Percentiles rank a stretch among this genome's conserved stretches.
phyloP scores from a whole-genome alignment of 495 filamentous ascomycete genomes.

The Diplogelasinospora grovesii region DNA sequence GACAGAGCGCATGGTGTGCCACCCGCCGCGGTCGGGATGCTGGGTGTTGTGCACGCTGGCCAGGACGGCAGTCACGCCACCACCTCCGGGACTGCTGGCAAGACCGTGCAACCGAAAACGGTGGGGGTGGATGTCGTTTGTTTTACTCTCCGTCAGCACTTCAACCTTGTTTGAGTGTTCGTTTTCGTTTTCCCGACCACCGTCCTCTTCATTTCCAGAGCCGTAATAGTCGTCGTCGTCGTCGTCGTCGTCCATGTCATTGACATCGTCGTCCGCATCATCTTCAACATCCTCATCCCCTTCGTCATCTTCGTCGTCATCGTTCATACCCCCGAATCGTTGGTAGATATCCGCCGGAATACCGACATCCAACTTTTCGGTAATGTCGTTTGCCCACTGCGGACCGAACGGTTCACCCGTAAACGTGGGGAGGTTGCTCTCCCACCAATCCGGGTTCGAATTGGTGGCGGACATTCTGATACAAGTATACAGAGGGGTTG shows the following conservation, averaged over 20 bases:
- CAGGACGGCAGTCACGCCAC: slow-evolving; percentile 36
- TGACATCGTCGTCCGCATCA: slow-evolving; percentile 19
- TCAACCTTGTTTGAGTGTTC: too few relatives aligned
- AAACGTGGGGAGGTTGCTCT: slow-evolving; percentile 28
- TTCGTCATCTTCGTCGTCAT: slow-evolving; percentile 6
- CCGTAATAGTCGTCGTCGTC: slow-evolving; percentile 14
- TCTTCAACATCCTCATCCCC: slow-evolving; percentile 9
- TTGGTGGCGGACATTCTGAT: slow-evolving; percentile 40
- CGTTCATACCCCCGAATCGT: slow-evolving; percentile 14
- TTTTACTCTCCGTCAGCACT: slow-evolving; percentile 9
- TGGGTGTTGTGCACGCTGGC: slow-evolving; percentile 31
- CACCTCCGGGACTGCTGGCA: slow-evolving; percentile 34
- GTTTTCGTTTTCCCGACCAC: slow-evolving; percentile 8
- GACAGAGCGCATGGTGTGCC: slow-evolving; percentile 31
- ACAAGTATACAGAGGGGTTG: slow-evolving; percentile 33
- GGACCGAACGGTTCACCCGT: slow-evolving; percentile 13
- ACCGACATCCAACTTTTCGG: slow-evolving; percentile 30
- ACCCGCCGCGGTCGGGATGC: slow-evolving; percentile 35
- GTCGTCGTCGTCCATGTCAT: slow-evolving; percentile 13
- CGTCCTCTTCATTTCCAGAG: slow-evolving; percentile 16
- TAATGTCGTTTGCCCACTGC: slow-evolving; percentile 36
- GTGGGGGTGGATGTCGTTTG: slow-evolving; percentile 30
- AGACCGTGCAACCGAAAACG: slow-evolving; percentile 41
- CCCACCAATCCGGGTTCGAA: slow-evolving; percentile 37
- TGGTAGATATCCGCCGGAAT: slow-evolving; percentile 23